These are phyloP conservation scores for Metahyphopichia silvanorum DNA, from an alignment of 805 yeast species.

Conservation along the genomic window DNA sequence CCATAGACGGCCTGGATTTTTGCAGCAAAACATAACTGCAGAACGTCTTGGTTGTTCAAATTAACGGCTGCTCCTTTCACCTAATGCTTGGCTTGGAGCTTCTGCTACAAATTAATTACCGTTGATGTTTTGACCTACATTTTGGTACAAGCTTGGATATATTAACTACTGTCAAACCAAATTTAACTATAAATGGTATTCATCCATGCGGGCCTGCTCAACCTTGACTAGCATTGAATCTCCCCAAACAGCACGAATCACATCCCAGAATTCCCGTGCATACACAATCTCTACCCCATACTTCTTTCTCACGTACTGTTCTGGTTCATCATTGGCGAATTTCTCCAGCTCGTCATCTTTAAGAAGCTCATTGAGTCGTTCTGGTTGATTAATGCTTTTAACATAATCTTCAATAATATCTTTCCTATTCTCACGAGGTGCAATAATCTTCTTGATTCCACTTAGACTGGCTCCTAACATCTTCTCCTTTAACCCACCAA, in stretches of 20 bases:
- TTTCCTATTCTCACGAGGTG: slow-evolving; percentile 68
- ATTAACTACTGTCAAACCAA: too few relatives aligned
- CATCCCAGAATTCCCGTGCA: slow-evolving; percentile 79
- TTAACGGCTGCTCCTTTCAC: too few relatives aligned
- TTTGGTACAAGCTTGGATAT: too few relatives aligned
- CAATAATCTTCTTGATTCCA: slow-evolving; percentile 50
- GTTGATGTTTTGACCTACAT: too few relatives aligned
- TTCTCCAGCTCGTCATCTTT: slow-evolving; percentile 28
- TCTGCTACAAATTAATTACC: too few relatives aligned
- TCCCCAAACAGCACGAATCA: slow-evolving; percentile 67
- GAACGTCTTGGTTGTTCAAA: too few relatives aligned
- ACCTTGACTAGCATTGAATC: slow-evolving; percentile 30
- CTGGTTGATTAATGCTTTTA: slow-evolving; percentile 30
- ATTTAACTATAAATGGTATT: slow-evolving; percentile 21
- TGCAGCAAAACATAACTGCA: too few relatives aligned
- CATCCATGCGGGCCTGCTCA: slow-evolving; percentile 25
- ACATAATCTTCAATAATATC: slow-evolving; percentile 62
- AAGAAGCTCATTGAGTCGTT: slow-evolving; percentile 30
- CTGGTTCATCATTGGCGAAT: slow-evolving; percentile 44
- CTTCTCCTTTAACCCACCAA: slow-evolving; percentile 80
- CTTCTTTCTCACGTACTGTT: slow-evolving; percentile 46
- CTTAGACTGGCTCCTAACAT: slow-evolving; percentile 75
- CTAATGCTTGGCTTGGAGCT: too few relatives aligned
- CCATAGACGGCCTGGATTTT: too few relatives aligned
- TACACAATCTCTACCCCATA: slow-evolving; percentile 59